Conservation (phyloP, 495 filamentous ascomycete genomes). For the Xylaria scruposa region DNA sequence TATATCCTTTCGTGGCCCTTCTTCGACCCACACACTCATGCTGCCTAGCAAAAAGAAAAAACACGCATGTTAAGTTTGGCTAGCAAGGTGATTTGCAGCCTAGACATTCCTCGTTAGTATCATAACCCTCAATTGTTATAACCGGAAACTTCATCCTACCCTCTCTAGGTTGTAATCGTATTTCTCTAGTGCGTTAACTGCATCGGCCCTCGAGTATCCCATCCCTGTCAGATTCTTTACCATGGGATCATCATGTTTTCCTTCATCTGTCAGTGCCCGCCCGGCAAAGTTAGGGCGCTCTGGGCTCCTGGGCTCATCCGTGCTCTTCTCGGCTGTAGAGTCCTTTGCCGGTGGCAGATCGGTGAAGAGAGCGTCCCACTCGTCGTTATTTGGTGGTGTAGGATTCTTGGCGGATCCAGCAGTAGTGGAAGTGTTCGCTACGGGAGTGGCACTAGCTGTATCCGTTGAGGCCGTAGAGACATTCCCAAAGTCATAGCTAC, state of each 20-base stretch:
- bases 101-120: slow-evolving; percentile 43
- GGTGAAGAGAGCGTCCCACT: slow-evolving; percentile 96
- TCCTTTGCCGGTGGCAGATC: slow-evolving; percentile 68
- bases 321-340: slow-evolving; percentile 36
- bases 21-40: slow-evolving; percentile 18
- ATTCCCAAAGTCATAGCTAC: slow-evolving; percentile 56
- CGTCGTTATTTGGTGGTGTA: slow-evolving; percentile 62
- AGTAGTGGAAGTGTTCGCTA: slow-evolving; percentile 45
- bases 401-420: slow-evolving; percentile 43
- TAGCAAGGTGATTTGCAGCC: slow-evolving; percentile 57
- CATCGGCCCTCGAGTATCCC: slow-evolving; percentile 83
- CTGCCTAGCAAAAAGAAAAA: slow-evolving; percentile 33
- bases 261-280: slow-evolving; percentile 73
- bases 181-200: slow-evolving; percentile 87
- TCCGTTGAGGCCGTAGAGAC: slow-evolving; percentile 50
- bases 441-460: slow-evolving; percentile 61
- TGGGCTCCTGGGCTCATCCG: slow-evolving; percentile 38
- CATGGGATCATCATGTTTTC: slow-evolving; percentile 88
- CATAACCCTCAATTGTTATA: slow-evolving; percentile 20
- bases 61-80: slow-evolving; percentile 47
- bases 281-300: slow-evolving; percentile 50
- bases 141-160: slow-evolving; percentile 61
- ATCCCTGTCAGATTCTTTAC: slow-evolving; percentile 88
- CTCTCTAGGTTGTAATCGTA: slow-evolving; percentile 95
- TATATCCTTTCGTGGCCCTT: slow-evolving; percentile 1